These are phyloP conservation scores for Aspergillus mulundensis DNA, from an alignment of 495 filamentous ascomycete species.

Conservation along the genomic window DNA sequence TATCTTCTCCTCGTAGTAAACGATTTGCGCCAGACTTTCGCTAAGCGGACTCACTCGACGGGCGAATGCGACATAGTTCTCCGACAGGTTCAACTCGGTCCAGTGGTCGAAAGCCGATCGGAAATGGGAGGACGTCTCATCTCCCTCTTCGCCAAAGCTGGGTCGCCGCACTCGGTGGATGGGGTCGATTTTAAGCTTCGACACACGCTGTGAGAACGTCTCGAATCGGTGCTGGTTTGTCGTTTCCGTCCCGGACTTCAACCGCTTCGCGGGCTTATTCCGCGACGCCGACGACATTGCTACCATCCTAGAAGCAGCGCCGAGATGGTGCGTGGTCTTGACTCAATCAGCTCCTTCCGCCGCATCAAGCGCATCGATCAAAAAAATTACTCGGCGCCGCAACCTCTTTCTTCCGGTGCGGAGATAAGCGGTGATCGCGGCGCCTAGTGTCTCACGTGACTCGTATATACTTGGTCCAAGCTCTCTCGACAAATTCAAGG, in stretches of 20 bases:
- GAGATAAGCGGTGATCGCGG: constrained; percentile 25
- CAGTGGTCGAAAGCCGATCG: constrained; percentile 78
- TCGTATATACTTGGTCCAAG: constrained; percentile 23
- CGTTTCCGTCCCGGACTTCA: constrained; percentile 62
- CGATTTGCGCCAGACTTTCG: constrained; percentile 84
- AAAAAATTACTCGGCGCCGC: constrained; percentile 44
- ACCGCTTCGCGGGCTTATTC: constrained; percentile 57
- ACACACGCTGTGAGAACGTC: constrained; percentile 86
- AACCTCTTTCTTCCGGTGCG: constrained; percentile 34
- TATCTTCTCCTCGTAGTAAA: constrained; percentile 82
- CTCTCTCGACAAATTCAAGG: constrained; percentile 9
- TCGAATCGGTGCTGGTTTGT: constrained; percentile 85
- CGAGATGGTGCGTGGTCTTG: constrained; percentile 17
- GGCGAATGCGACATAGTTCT: constrained; percentile 69
- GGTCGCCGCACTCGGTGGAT: constrained; percentile 78
- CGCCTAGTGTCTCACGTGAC: constrained; percentile 33
- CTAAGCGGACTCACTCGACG: constrained; percentile 69
- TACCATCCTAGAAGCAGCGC: constrained; percentile 45
- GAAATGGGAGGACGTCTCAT: constrained; percentile 75
- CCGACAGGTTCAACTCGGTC: constrained; percentile 84
- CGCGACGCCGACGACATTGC: constrained; percentile 61
- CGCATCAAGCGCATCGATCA: constrained; percentile 25
- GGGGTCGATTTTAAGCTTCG: constrained; percentile 90
- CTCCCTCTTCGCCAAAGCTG: constrained; percentile 69
- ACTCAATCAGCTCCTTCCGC: constrained; percentile 20